phyloP scores from a whole-genome alignment of 2,329 filamentous ascomycete genomes.

The Zasmidium citrigriseum region DNA sequence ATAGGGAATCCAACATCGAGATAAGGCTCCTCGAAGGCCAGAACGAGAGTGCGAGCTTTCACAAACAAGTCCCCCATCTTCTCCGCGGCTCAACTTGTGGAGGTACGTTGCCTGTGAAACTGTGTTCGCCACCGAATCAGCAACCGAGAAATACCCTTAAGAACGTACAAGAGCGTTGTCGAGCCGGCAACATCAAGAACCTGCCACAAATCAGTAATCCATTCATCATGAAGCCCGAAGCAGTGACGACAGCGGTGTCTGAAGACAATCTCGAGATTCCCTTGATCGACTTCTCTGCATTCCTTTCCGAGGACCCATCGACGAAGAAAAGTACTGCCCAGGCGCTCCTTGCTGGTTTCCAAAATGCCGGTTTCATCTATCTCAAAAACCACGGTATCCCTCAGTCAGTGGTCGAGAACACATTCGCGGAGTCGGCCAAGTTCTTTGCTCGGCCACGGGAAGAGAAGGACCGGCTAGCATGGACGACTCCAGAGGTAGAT shows the following conservation, averaged over 20 bases:
- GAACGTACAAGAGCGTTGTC: neutral
- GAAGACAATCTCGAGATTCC: constrained; percentile 39
- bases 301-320: constrained; percentile 49
- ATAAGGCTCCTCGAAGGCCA: neutral
- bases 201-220: neutral
- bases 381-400: constrained; percentile 76
- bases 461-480: constrained; percentile 66
- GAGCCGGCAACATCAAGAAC: neutral
- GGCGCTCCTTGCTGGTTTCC: constrained; percentile 76
- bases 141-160: neutral
- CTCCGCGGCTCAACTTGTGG: neutral
- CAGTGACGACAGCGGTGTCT: constrained; percentile 32
- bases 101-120: neutral
- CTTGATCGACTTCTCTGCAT: constrained; percentile 73
- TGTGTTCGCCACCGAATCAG: neutral
- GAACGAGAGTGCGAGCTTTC: neutral
- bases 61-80: neutral
- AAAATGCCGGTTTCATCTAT: constrained; percentile 85
- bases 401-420: constrained; percentile 4
- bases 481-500: constrained; percentile 52
- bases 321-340: constrained; percentile 54
- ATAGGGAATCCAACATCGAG: neutral
- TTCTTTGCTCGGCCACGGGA: constrained; percentile 67
- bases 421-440: constrained; percentile 54
- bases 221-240: constrained; percentile 16